Base-by-base conservation (phyloP, 805 yeast species). In the Brettanomyces anomalus region DNA sequence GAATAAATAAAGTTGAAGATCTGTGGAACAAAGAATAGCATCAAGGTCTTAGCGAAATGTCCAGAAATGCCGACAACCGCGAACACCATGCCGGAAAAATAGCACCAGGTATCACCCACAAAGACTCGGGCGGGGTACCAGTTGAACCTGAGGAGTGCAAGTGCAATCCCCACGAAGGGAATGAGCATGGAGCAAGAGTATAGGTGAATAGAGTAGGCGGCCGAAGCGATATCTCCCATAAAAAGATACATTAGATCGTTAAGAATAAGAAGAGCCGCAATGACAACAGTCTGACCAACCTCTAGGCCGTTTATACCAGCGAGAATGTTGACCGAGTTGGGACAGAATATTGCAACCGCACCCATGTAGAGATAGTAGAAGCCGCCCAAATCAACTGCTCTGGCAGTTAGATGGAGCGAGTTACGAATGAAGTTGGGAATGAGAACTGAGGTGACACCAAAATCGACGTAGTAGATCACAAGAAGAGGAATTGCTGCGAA, bases 81-180 rank as follows among this genome's bases (percentile, higher is more conserved):
- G 62, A 93, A 88, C 1, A 93, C 95, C 98, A 93, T 93, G 3
- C 99, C 99, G 20, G 96, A 87, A 62, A 93, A 89, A 64, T 93
- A 93, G 65, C 99, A 93, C 68, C 84, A 93, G 0, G 98, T 90
- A 59, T 93, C 99, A 26, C 99, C 99, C 6, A 93, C 99, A 65
- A 93, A 93, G 1, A 87, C 97, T 44, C 66, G 66, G 0, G 98
- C 87, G 0, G 98, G 98, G 67, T 71, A 93, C 82, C 89, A 84
- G 59, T 93, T 93, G 67, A 71, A 81, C 51, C 75, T 77, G 52
- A 85, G 74, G 43, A 93, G 65, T 0, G 85, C 95, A 1, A 81
- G 47, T 0, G 95, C 77, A 7, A 86, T 93, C 1, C 96, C 96
- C 34, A 90, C 56, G 56, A 90, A 82, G 18, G 98, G 99, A 1